A percentile compares a stretch with the other conserved stretches of the same genome.
Evolutionary conservation across 345 rosid species (phyloP).

Genomic region (Populus tremula): DNA sequence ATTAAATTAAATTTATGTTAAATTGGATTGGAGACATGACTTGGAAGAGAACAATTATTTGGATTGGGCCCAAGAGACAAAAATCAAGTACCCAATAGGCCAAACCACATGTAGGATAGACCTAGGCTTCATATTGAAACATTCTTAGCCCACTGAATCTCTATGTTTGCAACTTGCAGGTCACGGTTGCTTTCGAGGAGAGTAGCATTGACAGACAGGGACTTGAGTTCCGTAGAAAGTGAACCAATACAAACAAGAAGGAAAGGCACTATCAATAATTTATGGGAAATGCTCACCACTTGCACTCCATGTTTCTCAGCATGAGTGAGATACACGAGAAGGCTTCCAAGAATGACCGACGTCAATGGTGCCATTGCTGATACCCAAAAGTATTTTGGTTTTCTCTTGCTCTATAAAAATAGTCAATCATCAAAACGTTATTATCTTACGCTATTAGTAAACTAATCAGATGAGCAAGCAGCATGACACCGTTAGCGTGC

Average conservation of each 20-base stretch:
- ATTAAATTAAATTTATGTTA: not conserved
- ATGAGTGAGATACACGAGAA: conserved; percentile 73
- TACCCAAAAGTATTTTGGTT: conserved; percentile 73
- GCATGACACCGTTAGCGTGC: not conserved
- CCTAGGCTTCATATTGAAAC: not conserved
- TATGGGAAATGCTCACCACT: conserved; percentile 54
- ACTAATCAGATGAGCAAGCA: not conserved
- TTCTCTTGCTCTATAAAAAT: conserved; percentile 66
- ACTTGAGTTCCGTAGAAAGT: not conserved
- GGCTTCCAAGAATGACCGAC: conserved; percentile 76
- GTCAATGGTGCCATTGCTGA: conserved; percentile 90
- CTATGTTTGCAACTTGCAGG: not conserved
- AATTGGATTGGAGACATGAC: too few relatives aligned
- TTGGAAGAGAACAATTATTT: not conserved
- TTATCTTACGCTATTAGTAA: not conserved
- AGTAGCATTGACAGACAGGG: not conserved
- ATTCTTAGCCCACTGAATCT: not conserved
- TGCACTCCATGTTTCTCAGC: conserved; percentile 94
- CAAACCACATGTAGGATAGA: not conserved
- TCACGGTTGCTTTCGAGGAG: not conserved
- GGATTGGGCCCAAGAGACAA: not conserved
- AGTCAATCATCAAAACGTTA: not conserved
- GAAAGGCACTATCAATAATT: not conserved
- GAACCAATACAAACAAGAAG: not conserved
- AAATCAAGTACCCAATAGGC: not conserved